phyloP scores from a whole-genome alignment of 257 asterid species.

The Lithospermum erythrorhizon region DNA sequence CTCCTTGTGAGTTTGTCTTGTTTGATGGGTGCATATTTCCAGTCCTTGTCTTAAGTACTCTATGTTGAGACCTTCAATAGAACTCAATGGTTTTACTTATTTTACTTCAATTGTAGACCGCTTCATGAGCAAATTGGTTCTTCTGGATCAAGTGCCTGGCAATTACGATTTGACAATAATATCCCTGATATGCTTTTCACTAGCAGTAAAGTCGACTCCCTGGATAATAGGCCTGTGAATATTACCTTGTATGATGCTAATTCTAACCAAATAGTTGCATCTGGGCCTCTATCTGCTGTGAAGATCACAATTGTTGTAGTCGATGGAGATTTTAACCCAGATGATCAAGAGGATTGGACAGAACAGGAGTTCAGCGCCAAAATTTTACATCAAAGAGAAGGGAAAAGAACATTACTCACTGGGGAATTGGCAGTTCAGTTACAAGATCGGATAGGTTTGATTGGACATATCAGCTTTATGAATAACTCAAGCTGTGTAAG shows the following conservation, averaged over 20 bases:
- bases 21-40: not conserved
- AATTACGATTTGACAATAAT: conserved; percentile 34
- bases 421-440: conserved; percentile 44
- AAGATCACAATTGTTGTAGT: conserved; percentile 48
- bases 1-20: not conserved
- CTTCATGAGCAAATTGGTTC: conserved; percentile 23
- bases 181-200: conserved; percentile 56
- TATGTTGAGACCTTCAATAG: not conserved
- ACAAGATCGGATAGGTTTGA: conserved; percentile 51
- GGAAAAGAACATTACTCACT: conserved; percentile 66
- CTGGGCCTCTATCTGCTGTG: conserved; percentile 46
- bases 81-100: not conserved
- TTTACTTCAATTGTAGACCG: conserved; percentile 19
- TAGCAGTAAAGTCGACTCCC: conserved; percentile 30
- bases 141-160: conserved; percentile 29
- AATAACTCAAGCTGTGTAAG: conserved; percentile 91
- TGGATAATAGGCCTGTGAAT: conserved; percentile 24
- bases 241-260: conserved; percentile 34
- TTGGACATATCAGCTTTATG: conserved; percentile 56
- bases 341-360: conserved; percentile 59
- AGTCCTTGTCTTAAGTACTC: not conserved
- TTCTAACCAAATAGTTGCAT: conserved; percentile 26
- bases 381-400: conserved; percentile 51
- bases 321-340: conserved; percentile 64
- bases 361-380: conserved; percentile 35